Base-by-base conservation (phyloP, 2,329 filamentous ascomycete species). In the Cercospora zeae-maydis region DNA sequence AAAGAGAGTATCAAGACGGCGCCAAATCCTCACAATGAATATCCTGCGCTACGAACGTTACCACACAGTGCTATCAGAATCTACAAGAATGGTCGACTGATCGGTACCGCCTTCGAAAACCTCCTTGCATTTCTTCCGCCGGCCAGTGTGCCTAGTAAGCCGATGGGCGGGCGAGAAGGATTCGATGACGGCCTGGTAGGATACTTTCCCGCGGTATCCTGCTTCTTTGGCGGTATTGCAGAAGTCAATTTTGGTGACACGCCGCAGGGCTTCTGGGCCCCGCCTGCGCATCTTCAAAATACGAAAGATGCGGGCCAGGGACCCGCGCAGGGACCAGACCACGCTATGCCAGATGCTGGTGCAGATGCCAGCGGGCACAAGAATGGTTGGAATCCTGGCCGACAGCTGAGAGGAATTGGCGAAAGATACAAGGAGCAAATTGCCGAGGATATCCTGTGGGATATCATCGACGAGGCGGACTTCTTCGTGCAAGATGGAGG, bases 221-320 rank as follows among this genome's bases (percentile, higher is more conserved):
- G 95, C 21, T 98, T 97, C 78, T 88, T 90, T 49, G 93, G 93
- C 58, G 95, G 93, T 24, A 90, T 93, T 1, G 93, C 90, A 14
- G 91, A 98, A 75, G 88, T 93, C 71, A 97, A 97, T 76, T 97
- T 99, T 74, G 93, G 95, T 0, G 92, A 92, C 0, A 92, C 93
- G 0, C 90, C 90, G 0, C 58, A 69, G 8, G 83, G 95, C 33
- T 98, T 96, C 80, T 97, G 93, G 92, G 90, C 82, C 73, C 91
- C 92, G 14, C 93, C 93, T 0, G 83, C 86, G 2, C 84, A 82
- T 19, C 63, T 78, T 10, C 63, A 67, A 68, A 63, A 52, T 16
- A 70, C 70, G 5, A 71, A 65, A 47, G 51, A 59, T 47, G 39
- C 53, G 14, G 42, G 51, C 11, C 57, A 45, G 33, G 21, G 37